phyloP scores from a whole-genome alignment of 495 filamentous ascomycete species.

The Apiosordaria backusii region DNA sequence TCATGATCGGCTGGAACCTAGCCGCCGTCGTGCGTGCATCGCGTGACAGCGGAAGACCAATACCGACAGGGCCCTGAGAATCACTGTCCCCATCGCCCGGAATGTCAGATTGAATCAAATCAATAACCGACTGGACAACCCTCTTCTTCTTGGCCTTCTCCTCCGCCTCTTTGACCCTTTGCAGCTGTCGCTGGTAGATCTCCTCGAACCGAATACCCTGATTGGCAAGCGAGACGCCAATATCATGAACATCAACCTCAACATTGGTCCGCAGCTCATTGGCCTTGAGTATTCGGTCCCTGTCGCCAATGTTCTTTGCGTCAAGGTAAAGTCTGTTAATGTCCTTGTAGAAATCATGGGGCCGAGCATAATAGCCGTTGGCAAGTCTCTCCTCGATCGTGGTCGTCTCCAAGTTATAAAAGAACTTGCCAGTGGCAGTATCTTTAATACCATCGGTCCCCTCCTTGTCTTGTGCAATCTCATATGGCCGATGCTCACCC shows the following conservation, averaged over 20 bases:
- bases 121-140: slow-evolving; percentile 43
- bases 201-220: slow-evolving; percentile 43
- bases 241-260: slow-evolving; percentile 77
- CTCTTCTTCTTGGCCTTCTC: slow-evolving; percentile 58
- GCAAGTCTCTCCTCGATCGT: slow-evolving; percentile 92
- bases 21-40: slow-evolving; percentile 43
- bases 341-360: slow-evolving; percentile 82
- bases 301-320: slow-evolving; percentile 68
- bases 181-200: slow-evolving; percentile 68
- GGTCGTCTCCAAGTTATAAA: slow-evolving; percentile 88
- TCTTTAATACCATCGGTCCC: slow-evolving; percentile 69
- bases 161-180: slow-evolving; percentile 60
- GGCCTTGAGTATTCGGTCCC: slow-evolving; percentile 73
- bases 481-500: slow-evolving; percentile 65
- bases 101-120: slow-evolving; percentile 35
- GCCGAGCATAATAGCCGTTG: slow-evolving; percentile 90
- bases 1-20: slow-evolving; percentile 46
- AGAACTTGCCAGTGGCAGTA: slow-evolving; percentile 71
- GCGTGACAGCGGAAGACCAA: slow-evolving; percentile 55
- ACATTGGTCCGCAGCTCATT: slow-evolving; percentile 89
- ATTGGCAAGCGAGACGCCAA: slow-evolving; percentile 57
- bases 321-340: slow-evolving; percentile 80
- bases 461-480: slow-evolving; percentile 68
- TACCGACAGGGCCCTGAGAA: slow-evolving; percentile 54
- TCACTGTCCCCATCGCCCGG: slow-evolving; percentile 35